Evolutionary conservation across 345 rosid species (phyloP).

Genomic region (Cardiospermum halicacabum): DNA sequence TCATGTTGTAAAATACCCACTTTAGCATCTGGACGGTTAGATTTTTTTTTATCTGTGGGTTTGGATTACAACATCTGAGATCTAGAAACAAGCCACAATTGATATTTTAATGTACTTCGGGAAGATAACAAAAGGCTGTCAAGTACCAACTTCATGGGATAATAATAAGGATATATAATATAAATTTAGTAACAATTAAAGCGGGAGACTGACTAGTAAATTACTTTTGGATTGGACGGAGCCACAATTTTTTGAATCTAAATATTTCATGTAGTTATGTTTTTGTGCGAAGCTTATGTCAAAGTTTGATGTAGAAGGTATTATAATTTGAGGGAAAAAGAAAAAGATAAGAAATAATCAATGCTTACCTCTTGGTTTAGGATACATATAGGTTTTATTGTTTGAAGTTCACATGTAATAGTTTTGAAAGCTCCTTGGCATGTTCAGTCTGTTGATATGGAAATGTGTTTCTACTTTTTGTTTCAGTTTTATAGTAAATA

Average conservation of each 20-base stretch:
- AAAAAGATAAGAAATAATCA: too few species aligned
- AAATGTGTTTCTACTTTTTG: slow-evolving; percentile 15
- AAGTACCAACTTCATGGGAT: too few species aligned
- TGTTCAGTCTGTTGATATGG: not conserved
- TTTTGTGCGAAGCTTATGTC: too few species aligned
- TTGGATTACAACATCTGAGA: not conserved
- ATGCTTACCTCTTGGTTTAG: not conserved
- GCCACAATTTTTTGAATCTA: too few species aligned
- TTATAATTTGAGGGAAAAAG: too few species aligned
- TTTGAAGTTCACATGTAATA: not conserved
- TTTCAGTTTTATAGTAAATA: slow-evolving; percentile 78
- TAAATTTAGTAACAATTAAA: too few species aligned
- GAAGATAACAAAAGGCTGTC: not conserved
- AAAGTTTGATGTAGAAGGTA: too few species aligned
- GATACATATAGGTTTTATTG: not conserved
- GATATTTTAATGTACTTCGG: not conserved
- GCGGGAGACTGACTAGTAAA: too few species aligned
- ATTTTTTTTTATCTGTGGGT: not conserved
- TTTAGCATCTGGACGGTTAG: not conserved
- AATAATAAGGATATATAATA: too few species aligned
- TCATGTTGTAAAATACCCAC: not conserved
- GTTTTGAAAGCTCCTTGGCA: not conserved
- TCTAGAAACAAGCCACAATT: not conserved
- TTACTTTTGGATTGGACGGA: too few species aligned
- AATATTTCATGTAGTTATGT: too few species aligned